Percentiles rank a stretch among this genome's conserved stretches.
These are phyloP conservation scores for Linum tenue DNA, from an alignment of 345 rosid genomes.

Conservation along the genomic window DNA sequence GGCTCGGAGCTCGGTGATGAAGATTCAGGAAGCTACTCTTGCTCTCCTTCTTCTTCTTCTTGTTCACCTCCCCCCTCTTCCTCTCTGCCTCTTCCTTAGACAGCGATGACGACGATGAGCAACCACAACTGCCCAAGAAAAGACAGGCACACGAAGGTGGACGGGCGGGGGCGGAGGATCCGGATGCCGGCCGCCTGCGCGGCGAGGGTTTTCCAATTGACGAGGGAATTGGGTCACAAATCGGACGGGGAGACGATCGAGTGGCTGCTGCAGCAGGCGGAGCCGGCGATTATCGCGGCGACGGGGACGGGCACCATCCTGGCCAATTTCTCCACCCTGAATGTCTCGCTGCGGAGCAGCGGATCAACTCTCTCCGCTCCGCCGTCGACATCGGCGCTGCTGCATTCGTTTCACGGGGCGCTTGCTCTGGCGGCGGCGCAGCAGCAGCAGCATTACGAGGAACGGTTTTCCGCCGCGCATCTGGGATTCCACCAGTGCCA, in stretches of 20 bases:
- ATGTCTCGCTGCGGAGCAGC: conserved; percentile 51
- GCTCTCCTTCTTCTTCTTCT: no score
- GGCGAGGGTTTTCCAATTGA: conserved; percentile 72
- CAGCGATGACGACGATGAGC: no score
- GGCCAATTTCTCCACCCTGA: conserved; percentile 56
- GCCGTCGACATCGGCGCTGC: conserved; percentile 50
- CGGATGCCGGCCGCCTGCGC: conserved; percentile 83
- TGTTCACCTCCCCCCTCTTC: no score
- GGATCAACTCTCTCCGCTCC: conserved; percentile 62
- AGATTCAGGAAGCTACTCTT: no score
- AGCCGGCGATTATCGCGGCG: conserved; percentile 61
- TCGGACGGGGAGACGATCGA: conserved; percentile 73
- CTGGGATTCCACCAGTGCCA: conserved; percentile 13
- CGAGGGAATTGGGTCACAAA: conserved; percentile 67
- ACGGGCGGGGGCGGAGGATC: conserved; percentile 67
- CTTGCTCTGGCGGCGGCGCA: conserved; percentile 34
- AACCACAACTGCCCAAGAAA: no score
- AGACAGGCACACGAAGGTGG: conserved; percentile 57
- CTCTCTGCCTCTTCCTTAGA: no score
- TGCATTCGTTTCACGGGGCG: conserved; percentile 49
- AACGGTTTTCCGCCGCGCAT: conserved; percentile 23
- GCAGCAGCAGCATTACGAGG: conserved; percentile 49
- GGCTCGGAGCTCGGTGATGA: no score
- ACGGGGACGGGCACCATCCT: conserved; percentile 77
- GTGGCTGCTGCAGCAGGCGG: conserved; percentile 72